A percentile compares a stretch with the other conserved stretches of the same genome.
These are phyloP conservation scores for Calocybe gambosa DNA, from an alignment of 1,284 basidiomycete genomes.

Conservation along the genomic window DNA sequence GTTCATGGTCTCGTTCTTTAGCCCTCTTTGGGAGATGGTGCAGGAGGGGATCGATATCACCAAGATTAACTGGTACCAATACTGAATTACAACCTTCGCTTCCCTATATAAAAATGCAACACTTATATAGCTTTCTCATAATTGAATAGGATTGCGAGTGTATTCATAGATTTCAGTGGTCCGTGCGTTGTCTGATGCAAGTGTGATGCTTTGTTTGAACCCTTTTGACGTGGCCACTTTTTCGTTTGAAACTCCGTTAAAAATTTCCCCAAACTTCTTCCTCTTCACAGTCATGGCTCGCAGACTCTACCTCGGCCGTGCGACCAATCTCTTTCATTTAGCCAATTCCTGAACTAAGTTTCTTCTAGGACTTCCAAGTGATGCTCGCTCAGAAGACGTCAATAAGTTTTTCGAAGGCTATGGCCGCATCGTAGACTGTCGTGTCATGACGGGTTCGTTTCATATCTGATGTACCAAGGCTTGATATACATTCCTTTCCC, in stretches of 20 bases:
- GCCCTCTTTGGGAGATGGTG: constrained; percentile 97
- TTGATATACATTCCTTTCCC: constrained; percentile 13
- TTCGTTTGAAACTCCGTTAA: constrained; percentile 28
- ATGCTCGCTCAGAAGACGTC: constrained; percentile 75
- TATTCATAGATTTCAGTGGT: too few relatives aligned
- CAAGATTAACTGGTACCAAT: constrained; percentile 86
- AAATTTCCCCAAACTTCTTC: constrained; percentile 30
- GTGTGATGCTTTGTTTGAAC: constrained; percentile 17
- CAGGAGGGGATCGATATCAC: constrained; percentile 96
- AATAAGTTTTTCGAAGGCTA: constrained; percentile 82
- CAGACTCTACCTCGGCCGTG: constrained; percentile 81
- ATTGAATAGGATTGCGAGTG: too few relatives aligned
- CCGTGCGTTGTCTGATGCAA: constrained; percentile 31
- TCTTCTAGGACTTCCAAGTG: constrained; percentile 63
- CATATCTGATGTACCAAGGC: constrained; percentile 14
- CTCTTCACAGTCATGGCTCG: constrained; percentile 63
- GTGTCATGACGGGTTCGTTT: constrained; percentile 83
- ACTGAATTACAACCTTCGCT: constrained; percentile 22
- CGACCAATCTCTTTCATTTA: constrained; percentile 23
- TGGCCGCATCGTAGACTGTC: constrained; percentile 83
- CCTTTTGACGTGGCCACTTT: constrained; percentile 16
- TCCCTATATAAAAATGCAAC: constrained; percentile 2
- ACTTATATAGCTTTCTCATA: not conserved
- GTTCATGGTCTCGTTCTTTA: constrained; percentile 23
- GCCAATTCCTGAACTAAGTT: constrained; percentile 8